Evolutionary conservation across 169 alveolate species (phyloP).

Genomic region (Besnoitia besnoiti): DNA sequence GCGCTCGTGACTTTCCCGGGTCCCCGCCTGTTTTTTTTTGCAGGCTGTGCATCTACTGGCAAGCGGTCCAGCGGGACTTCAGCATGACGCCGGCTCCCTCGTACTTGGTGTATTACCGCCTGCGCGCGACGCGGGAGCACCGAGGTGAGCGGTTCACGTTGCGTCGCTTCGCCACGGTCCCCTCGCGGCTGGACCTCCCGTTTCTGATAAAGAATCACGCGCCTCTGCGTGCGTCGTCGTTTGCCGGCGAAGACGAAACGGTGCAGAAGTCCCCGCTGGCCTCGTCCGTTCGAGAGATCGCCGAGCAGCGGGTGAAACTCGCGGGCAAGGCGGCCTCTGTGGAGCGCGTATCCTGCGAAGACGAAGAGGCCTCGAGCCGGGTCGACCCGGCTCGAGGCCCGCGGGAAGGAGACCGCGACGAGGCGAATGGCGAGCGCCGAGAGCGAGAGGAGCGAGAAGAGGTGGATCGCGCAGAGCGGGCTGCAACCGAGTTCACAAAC

Average conservation of each 20-base stretch:
- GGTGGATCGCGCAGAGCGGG: too few species aligned
- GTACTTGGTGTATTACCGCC: constrained; percentile 50
- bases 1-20: neutral
- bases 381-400: too few species aligned
- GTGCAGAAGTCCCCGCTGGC: neutral
- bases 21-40: neutral
- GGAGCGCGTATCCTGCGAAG: too few species aligned
- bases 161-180: constrained; percentile 14
- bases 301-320: neutral
- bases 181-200: neutral
- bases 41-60: constrained; percentile 65
- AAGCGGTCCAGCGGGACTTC: constrained; percentile 54
- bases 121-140: constrained; percentile 11
- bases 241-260: neutral
- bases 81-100: constrained; percentile 55
- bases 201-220: neutral
- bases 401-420: too few species aligned
- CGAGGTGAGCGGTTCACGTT: neutral
- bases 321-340: neutral
- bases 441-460: neutral
- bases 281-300: neutral
- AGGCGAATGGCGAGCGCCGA: neutral
- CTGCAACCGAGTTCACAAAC: neutral
- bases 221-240: neutral
- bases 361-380: neutral